Base-by-base conservation (phyloP, 2,329 filamentous ascomycete species). In the Ophiostoma triangulosporum region DNA sequence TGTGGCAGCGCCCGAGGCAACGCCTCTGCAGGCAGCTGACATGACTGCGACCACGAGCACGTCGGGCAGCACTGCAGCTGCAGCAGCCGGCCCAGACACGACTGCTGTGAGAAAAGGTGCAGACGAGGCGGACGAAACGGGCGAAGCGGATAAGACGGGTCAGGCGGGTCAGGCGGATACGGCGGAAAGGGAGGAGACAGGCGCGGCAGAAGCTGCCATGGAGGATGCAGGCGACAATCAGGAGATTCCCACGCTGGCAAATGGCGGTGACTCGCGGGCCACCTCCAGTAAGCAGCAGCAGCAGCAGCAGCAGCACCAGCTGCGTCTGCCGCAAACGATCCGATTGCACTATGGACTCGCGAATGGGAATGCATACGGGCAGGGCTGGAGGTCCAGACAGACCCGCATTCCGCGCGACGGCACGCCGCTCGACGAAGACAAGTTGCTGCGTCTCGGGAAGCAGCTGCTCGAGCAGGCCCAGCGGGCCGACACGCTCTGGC, bases 281-380 rank as follows among this genome's bases (percentile, higher is more conserved):
- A 45, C 9, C 24, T 49, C 17, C 32, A 53, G 29, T 27, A 52
- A 20, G n/a, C 33, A 20, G n/a, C 51, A 49, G 94, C 86, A 95
- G 64, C 91, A 83, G 66, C 80, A n/a, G n/a, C n/a, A n/a, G n/a
- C n/a, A n/a, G n/a, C 51, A 49, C 94, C 86, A 95, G 64, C 91
- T 83, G 66, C 80, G 91, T 38, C 77, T 90, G 51, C 93, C 93
- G 3, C 89, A 83, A 63, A 90, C 85, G 1, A 84, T 96, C 58
- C 89, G 87, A 57, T 67, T 97, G 55, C 86, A 96, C 64, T 84
- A 94, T 64, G 79, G 88, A 26, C 81, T 88, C 63, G 81, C 77
- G 15, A 76, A 74, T 2, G 86, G 90, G 49, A 29, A 48, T 35
- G 40, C 50, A 17, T 55, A 74, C 2, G 86, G 90, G 50, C 33